Evolutionary conservation across 768 basidiomycete species (phyloP), one percentile per base, ranked within the genome.

Genomic region (Xerocomus brunneocitrinus): DNA sequence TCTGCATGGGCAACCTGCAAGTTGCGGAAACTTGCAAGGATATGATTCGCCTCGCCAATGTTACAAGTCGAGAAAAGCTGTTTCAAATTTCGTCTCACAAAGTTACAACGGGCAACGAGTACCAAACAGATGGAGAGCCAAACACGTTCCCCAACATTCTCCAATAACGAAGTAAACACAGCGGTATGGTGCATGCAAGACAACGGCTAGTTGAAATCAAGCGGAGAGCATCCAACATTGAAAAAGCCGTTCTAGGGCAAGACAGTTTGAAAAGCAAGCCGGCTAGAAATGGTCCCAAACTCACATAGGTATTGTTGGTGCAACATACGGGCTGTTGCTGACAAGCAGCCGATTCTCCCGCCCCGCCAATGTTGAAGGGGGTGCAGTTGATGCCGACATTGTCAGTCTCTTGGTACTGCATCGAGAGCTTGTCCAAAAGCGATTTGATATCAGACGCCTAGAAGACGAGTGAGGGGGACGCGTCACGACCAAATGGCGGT

Each of bases 311-410:
- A 8, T 57, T 42, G 47, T 60, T 56, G 8, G 43, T 24, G 44
- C 66, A 67, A 43, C 66, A 67, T 22, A 69, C 57, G 36, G 66
- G 66, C 47, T 70, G 56, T 22, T 67, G 55, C 31, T 58, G 38
- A 30, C 66, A 67, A 22, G 3, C 3, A 4, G 68, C 53, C 10
- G 47, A 49, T 14, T 62, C 27, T 30, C 63, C 68, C 3, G 43
- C 51, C 3, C 68, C 68, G 12, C 40, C 13, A 8, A 59, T 36
- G 16, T 52, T 51, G 47, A 70, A 8, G 13, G 66, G 68, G 24
- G 27, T 56, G 41, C 66, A 67, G 53, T 49, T 30, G 52, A 70
- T 42, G 8, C 59, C 68, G n/a, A 67, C 44, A 22, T 32, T 55
- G 39, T 65, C 66, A 4, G 59, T 24, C n/a, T 52, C 49, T 24